Base-by-base conservation (phyloP, 2,329 filamentous ascomycete genomes). In the Peltaster fructicola region DNA sequence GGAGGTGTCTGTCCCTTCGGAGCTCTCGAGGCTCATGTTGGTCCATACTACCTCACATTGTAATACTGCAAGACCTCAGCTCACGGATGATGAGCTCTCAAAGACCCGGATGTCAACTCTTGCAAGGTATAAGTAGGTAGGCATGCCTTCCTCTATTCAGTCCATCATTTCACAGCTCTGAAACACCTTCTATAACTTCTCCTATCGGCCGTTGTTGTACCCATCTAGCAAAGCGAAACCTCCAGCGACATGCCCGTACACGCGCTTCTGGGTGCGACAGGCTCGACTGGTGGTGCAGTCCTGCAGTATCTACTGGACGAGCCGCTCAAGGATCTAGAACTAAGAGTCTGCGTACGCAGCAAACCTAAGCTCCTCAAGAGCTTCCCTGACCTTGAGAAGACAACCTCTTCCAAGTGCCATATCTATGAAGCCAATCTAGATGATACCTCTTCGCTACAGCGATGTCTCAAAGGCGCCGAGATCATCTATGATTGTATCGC, bases 231-330 rank as follows among this genome's bases (percentile, higher is more conserved):
- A 20, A n/a, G 4, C 17, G 17, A 9, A n/a, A 20, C 17, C 17
- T 20, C 13, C 26, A 15, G 12, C 10, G 8, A 25, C 3, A 40
- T 40, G 37, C 34, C 34, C 4, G 38, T 29, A 17, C 30, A 40
- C 26, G 36, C 34, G 10, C 29, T 40, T 6, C 34, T 41, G 6
- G 39, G 39, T 8, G 37, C 37, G 8, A 41, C 39, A 14, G 39
- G 39, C 13, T 20, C 30, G 3, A 40, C 39, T 8, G 39, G 39
- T 15, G 31, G 35, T n/a, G 37, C 38, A 12, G 29, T 40, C 17
- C 24, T 41, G n/a, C 29, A 30, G 3, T 30, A 20, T 17, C 31
- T 37, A 8, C 31, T 37, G 7, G 26, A 21, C 12, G 10, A 25
- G 8, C 30, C 32, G 7, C 34, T 31, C 2, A 20, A 22, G 14